These are phyloP conservation scores for Colletotrichum graminicola DNA, from an alignment of 2,329 filamentous ascomycete genomes.

Conservation along the genomic window DNA sequence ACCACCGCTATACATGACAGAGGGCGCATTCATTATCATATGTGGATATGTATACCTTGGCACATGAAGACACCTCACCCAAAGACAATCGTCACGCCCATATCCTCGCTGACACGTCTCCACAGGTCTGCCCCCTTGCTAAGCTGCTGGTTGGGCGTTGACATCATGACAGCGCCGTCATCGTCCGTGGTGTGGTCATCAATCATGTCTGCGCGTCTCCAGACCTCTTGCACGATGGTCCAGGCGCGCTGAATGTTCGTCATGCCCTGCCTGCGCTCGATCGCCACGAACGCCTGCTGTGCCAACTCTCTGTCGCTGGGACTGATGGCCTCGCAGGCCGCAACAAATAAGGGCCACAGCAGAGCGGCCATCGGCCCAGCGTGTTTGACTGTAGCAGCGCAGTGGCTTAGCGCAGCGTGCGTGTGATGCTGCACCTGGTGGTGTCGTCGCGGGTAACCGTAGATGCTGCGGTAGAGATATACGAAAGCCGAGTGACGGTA, in stretches of 20 bases:
- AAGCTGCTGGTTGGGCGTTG: conserved; percentile 35
- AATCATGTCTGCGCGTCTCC: conserved; percentile 63
- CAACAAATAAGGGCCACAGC: conserved; percentile 74
- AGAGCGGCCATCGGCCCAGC: conserved; percentile 73
- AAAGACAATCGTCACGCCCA: conserved; percentile 71
- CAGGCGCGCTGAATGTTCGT: conserved; percentile 72
- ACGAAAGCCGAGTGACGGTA: conserved; percentile 71
- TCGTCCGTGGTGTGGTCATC: conserved; percentile 43
- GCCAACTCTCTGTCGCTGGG: conserved; percentile 65
- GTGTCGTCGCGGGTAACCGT: conserved; percentile 61
- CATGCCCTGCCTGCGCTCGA: conserved; percentile 72
- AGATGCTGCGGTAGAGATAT: conserved; percentile 68
- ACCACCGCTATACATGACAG: background rate
- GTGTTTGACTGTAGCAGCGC: conserved; percentile 66
- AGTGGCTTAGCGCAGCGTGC: conserved; percentile 64
- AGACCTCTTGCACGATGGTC: conserved; percentile 72
- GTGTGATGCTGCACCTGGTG: conserved; percentile 66
- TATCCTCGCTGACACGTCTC: conserved; percentile 68
- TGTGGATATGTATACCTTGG: background rate
- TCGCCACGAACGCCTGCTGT: conserved; percentile 62
- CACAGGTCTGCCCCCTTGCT: conserved; percentile 59
- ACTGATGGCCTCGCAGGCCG: conserved; percentile 69
- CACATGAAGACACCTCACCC: conserved; percentile 56
- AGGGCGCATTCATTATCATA: background rate
- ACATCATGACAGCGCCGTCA: conserved; percentile 17